These are phyloP conservation scores for Neurospora sublineolata DNA, from an alignment of 495 filamentous ascomycete species.

Conservation along the genomic window DNA sequence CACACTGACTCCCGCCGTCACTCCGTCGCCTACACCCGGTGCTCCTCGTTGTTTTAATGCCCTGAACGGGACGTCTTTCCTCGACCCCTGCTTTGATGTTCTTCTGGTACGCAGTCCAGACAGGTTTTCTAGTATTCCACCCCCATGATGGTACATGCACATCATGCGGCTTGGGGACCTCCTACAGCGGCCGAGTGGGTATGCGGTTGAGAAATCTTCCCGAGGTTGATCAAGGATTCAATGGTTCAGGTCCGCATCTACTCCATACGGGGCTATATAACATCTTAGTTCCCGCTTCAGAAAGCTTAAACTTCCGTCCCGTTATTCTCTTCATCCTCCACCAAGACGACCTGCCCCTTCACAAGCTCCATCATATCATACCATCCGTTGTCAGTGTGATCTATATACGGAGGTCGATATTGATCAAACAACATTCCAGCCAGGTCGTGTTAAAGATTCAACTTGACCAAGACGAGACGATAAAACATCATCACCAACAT, in stretches of 20 bases:
- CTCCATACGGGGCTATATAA: neutral
- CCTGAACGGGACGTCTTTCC: constrained; percentile 1
- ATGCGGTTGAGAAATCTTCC: neutral
- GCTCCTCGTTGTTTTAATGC: constrained; percentile 1
- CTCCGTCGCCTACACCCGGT: neutral
- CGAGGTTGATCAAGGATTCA: neutral
- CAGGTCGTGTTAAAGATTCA: neutral
- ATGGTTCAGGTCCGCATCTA: neutral
- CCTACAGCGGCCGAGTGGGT: neutral
- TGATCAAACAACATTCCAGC: neutral
- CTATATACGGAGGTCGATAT: neutral
- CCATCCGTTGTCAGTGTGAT: neutral
- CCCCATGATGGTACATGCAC: constrained; percentile 8
- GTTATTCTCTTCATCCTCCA: neutral
- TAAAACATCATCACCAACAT: neutral
- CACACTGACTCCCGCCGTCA: neutral
- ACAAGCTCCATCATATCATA: neutral
- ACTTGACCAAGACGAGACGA: neutral
- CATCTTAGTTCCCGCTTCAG: neutral
- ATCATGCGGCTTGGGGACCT: constrained; percentile 11
- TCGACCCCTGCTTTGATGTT: neutral
- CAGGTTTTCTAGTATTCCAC: constrained; percentile 1
- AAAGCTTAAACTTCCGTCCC: neutral
- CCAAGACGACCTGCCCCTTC: neutral
- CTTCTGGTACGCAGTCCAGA: neutral